Evolutionary conservation across 345 rosid genomes (phyloP).

Genomic region (Hibiscus trionum): DNA sequence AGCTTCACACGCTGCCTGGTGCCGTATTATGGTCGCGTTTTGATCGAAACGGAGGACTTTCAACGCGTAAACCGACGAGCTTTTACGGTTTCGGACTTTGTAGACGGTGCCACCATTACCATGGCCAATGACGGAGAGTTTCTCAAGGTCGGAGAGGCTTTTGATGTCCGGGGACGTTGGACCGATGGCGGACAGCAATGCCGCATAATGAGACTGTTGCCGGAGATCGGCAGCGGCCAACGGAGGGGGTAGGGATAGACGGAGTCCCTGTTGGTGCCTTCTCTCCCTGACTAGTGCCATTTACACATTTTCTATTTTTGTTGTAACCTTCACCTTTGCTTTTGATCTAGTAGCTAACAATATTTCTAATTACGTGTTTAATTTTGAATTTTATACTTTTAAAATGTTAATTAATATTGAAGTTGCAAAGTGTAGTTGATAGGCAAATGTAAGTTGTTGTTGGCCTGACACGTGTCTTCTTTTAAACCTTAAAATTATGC

Average conservation of each 20-base stretch:
- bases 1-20: conserved; percentile 32
- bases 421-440: neutral
- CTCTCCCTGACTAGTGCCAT: conserved; percentile 59
- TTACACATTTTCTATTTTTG: conserved; percentile 7
- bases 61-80: conserved; percentile 32
- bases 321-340: neutral
- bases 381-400: no score
- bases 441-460: no score
- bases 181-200: conserved; percentile 16
- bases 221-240: conserved; percentile 11
- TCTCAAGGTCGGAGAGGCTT: conserved; percentile 37
- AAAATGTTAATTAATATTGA: no score
- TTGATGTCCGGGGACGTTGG: conserved; percentile 33
- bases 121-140: conserved; percentile 44
- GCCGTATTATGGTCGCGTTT: conserved; percentile 7
- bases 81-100: conserved; percentile 39
- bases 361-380: no score
- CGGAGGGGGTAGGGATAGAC: conserved; percentile 38
- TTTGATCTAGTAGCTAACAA: neutral
- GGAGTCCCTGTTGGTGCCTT: conserved; percentile 50
- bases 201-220: neutral
- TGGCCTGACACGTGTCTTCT: no score
- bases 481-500: neutral
- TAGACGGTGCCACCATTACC: conserved; percentile 59
- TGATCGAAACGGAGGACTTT: conserved; percentile 40